Evolutionary conservation across 2,329 filamentous ascomycete genomes (phyloP), one percentile per base, ranked within the genome.

Genomic region (Penicillium sp.): DNA sequence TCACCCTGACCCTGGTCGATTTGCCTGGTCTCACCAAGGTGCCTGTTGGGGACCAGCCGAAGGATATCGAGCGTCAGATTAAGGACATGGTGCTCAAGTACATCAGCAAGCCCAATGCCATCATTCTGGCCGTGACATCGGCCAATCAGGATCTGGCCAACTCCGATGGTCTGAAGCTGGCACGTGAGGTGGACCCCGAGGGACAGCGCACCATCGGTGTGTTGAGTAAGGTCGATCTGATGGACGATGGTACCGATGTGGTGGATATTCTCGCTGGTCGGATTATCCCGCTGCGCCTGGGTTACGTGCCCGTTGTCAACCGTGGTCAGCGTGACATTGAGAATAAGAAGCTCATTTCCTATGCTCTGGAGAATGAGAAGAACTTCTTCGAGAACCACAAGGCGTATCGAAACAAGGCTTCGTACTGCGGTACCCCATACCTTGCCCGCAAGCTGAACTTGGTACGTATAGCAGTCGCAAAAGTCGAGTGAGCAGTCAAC

Each of bases 131-230:
- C 39, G 94, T 99, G 59, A 97, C 94, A 5, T 88, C 93, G 39
- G 94, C 94, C 66, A 99, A 99, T 74, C 92, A 93, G 57, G 94
- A 99, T 84, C 81, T 99, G 81, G 94, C 94, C 68, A 99, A 99
- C 79, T 99, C 94, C 18, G 94, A 99, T 73, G 94, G 94, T 66
- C 77, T 99, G 71, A 96, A 99, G 79, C 82, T 99, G 63, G 94
- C 94, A 38, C 85, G 94, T 67, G 93, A 99, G 77, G 94, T 99
- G 39, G 94, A 99, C 66, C 93, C 93, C 3, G 92, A 99, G 72
- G 94, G 94, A 68, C 93, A 97, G 78, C 85, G 94, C 71, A 99
- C 94, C 45, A 99, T 99, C 62, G 94, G 94, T 83, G 94, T 99
- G 57, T 82, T 99, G 65, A 97, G 93, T 65, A 99, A 99, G 82